Evolutionary conservation across 495 filamentous ascomycete genomes (phyloP), one percentile per base, ranked within the genome.

Genomic region (Aspergillus bridgeri): DNA sequence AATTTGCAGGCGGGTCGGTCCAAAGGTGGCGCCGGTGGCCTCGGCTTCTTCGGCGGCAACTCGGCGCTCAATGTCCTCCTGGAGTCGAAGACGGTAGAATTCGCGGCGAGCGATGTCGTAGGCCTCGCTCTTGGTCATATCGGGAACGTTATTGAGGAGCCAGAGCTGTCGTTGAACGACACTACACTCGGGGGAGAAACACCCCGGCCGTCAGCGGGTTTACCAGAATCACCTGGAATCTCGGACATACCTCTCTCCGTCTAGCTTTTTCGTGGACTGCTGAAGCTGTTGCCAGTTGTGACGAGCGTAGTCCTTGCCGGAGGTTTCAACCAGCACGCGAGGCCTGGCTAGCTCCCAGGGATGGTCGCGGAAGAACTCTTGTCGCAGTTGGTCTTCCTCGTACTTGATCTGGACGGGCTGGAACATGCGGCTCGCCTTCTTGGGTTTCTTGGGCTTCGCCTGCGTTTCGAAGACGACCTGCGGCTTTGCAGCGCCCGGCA

Each of bases 311-410:
- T 98, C 94, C 67, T 84, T 88, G 23, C 94, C 94, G 66, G 92
- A 86, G 65, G 85, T 81, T 74, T 98, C 94, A 13, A 96, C 75
- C 23, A 98, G 71, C 59, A 96, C 80, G 61, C 86, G 81, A 51
- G 94, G 94, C 60, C 94, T 81, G 25, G 95, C 94, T 65, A 98
- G 78, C 70, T 98, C 94, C 94, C 94, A 98, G 5, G 94, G 94
- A 73, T 98, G 94, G 71, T 98, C 92, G 58, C 79, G 80, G 76
- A 88, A 98, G 77, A 98, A 98, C 24, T 87, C 76, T 55, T 66
- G 76, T 50, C 94, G 86, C 62, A 98, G 76, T 59, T 78, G 72
- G 70, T 98, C 95, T 71, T 98, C 94, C 48, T 91, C 89, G 70
- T 92, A 95, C 53, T 78, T 78, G 52, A 98, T 84, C 54, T 77